phyloP scores from a whole-genome alignment of 306 rosid species.

The Fragaria nilgerrensis region DNA sequence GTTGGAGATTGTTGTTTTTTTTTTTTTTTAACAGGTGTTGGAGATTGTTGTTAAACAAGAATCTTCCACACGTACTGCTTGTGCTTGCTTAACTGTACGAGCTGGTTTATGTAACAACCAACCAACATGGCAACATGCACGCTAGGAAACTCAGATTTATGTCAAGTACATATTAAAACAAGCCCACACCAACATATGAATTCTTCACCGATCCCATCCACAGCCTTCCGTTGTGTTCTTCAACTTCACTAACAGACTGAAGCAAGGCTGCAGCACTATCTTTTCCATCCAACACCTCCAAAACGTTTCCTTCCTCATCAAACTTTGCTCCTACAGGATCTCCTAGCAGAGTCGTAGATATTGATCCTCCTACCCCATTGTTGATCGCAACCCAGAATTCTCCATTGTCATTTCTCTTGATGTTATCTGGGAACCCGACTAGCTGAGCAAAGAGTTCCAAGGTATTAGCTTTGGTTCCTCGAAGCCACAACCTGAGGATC shows the following conservation, averaged over 20 bases:
- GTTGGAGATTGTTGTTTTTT: no score
- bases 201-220: constrained; percentile 56
- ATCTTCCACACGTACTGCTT: no score
- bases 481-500: constrained; percentile 34
- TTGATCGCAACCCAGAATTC: constrained; percentile 57
- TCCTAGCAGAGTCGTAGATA: background rate
- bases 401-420: constrained; percentile 41
- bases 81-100: no score
- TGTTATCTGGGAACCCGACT: constrained; percentile 47
- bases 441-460: constrained; percentile 35
- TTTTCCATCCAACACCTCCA: constrained; percentile 44
- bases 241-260: constrained; percentile 52
- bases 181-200: constrained; percentile 48
- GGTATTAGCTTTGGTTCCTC: constrained; percentile 16
- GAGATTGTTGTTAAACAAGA: no score
- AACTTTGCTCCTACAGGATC: constrained; percentile 47
- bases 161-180: constrained; percentile 16
- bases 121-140: background rate
- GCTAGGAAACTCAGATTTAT: no score
- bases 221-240: constrained; percentile 40
- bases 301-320: constrained; percentile 35
- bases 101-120: no score
- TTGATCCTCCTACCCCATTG: constrained; percentile 29
- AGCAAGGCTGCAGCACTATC: constrained; percentile 39
- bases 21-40: no score